Evolutionary conservation across 192 early-diverging fungal genomes (phyloP).

Genomic region (Coemansia asiatica): DNA sequence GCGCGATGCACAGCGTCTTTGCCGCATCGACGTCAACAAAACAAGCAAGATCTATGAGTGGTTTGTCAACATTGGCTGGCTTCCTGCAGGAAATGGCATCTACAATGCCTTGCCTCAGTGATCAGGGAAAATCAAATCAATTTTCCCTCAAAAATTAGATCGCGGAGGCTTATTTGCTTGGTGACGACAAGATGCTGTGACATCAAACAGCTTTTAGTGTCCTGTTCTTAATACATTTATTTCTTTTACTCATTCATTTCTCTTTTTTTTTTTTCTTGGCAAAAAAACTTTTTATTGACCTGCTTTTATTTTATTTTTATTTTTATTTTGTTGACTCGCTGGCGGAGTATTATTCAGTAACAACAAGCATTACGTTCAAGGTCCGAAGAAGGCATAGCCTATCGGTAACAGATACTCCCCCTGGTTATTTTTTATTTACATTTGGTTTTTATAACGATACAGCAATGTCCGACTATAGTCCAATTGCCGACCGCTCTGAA

Average conservation of each 20-base stretch:
- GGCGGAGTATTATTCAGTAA: background rate
- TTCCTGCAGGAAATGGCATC: constrained; percentile 51
- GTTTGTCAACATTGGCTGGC: constrained; percentile 85
- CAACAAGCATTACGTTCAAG: constrained; percentile 3
- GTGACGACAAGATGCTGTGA: no score
- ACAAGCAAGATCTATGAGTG: constrained; percentile 84
- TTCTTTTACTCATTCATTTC: background rate
- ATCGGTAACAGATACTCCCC: no score
- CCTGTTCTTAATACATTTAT: background rate
- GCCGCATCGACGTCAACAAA: constrained; percentile 94
- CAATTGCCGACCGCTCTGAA: constrained; percentile 38
- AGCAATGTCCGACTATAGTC: constrained; percentile 45
- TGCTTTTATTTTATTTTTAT: background rate
- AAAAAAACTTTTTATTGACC: background rate
- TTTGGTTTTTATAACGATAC: background rate
- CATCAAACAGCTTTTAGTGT: no score
- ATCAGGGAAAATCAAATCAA: constrained; percentile 2
- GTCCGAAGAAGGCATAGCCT: background rate
- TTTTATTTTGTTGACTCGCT: constrained; percentile 7
- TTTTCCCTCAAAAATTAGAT: background rate
- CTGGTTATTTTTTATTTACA: background rate
- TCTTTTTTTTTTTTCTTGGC: constrained; percentile 1
- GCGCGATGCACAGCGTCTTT: constrained; percentile 87
- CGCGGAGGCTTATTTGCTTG: no score
- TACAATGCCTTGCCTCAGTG: constrained; percentile 18